Base-by-base conservation (phyloP, 2,329 filamentous ascomycete genomes). In the Xylariaceae sp. region DNA sequence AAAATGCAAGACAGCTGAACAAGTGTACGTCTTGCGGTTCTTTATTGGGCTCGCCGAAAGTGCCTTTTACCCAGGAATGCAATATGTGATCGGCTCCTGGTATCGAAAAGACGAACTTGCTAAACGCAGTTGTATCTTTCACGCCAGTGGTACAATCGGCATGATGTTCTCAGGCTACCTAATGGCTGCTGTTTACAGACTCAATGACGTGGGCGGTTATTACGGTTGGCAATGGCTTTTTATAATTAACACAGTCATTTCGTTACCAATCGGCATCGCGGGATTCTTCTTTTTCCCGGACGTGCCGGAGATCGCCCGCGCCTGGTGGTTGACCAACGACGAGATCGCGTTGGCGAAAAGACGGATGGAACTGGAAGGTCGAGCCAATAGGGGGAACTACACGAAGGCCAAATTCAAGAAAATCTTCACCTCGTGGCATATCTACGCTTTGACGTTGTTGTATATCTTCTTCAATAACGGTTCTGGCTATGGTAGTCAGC, bases 381-480 rank as follows among this genome's bases (percentile, higher is more conserved):
- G 77, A 3, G 77, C 77, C 2, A 71, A 72, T 26, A 70, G 77
- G 0, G 71, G 73, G 0, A 70, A 71, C 0, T 79, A 71, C 54
- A 77, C 74, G 0, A 67, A 67, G 50, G 63, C 67, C 71, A 88
- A 86, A 70, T 64, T 89, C 40, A 78, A 77, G 68, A 82, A 80
- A 63, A 88, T 89, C 18, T 81, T 88, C 54, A 76, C 77, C 0
- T 82, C 81, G 5, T 89, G 87, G 86, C 86, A 86, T 59, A 82
- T 89, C 1, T 89, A 86, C 52, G 61, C 80, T 0, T 72, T 89
- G 2, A 79, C 78, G 0, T 52, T 82, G 0, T 70, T 88, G 1
- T 89, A 89, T 66, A 77, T 88, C 65, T 79, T 82, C 42, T 89
- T 88, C 74, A 87, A 86, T 70, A 89, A 89, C 62, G 83, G 79